A percentile compares a stretch with the other conserved stretches of the same genome.
Conservation (phyloP, 2,329 filamentous ascomycete genomes). For the Neurospora crassa region DNA sequence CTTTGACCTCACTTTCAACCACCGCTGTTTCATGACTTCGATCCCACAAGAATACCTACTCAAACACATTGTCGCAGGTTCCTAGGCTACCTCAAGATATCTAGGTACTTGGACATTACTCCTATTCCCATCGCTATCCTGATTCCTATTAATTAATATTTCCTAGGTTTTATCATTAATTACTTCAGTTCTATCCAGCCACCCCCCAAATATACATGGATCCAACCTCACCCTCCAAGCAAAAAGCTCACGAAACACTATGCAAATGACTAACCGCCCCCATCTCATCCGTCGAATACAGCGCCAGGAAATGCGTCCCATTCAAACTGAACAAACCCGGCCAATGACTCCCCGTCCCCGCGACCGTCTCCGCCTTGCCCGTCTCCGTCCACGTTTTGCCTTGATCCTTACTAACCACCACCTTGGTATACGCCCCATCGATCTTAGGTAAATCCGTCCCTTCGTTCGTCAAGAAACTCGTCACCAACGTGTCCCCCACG, state of each 20-base stretch:
- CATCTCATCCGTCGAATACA: conserved; percentile 6
- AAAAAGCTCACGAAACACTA: not conserved
- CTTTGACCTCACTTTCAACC: no score
- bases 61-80: no score
- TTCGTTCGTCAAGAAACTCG: conserved; percentile 37
- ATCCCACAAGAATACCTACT: no score
- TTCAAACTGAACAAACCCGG: conserved; percentile 20
- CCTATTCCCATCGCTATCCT: no score
- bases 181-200: no score
- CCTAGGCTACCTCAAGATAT: no score
- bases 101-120: no score
- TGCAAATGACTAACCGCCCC: conserved; percentile 4
- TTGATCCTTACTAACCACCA: conserved; percentile 20
- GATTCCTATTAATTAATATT: no score
- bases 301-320: conserved; percentile 4
- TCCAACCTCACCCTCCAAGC: no score
- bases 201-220: no score
- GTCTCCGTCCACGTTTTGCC: conserved; percentile 19
- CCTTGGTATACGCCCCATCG: conserved; percentile 24
- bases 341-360: conserved; percentile 21
- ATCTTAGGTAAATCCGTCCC: conserved; percentile 17
- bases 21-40: no score
- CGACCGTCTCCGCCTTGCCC: conserved; percentile 15
- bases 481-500: conserved; percentile 31
- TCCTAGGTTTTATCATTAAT: no score